phyloP scores from a whole-genome alignment of 208 protist species.

The Kentomonas sorsogonicus region DNA sequence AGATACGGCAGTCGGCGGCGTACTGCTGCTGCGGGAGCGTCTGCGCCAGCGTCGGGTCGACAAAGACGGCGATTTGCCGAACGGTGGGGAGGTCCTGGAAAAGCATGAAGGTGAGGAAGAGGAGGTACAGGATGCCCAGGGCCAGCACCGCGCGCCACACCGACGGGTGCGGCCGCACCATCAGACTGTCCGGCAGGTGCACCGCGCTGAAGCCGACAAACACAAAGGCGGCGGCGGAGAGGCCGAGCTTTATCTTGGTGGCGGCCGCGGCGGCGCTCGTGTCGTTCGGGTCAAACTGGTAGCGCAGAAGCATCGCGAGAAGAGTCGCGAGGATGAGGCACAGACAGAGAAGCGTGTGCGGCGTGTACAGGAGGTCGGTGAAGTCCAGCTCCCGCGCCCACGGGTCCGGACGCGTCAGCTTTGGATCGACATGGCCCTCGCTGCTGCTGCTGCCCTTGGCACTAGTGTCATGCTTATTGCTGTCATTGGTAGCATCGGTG shows the following conservation, averaged over 20 bases:
- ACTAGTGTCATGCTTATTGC: too few relatives aligned
- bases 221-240: slow-evolving; percentile 50
- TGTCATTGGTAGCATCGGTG: too few relatives aligned
- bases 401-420: slow-evolving; percentile 29
- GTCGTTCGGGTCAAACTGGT: slow-evolving; percentile 56
- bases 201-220: slow-evolving; percentile 90
- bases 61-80: slow-evolving; percentile 51
- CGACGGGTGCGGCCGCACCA: slow-evolving; percentile 94
- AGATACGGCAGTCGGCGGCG: slow-evolving; percentile 91
- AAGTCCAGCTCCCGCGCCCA: slow-evolving; percentile 56
- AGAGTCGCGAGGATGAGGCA: slow-evolving; percentile 52
- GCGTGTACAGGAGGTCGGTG: slow-evolving; percentile 45
- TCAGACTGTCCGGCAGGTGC: slow-evolving; percentile 87
- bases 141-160: slow-evolving; percentile 94
- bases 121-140: slow-evolving; percentile 86
- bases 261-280: slow-evolving; percentile 28
- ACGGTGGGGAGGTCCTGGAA: slow-evolving; percentile 84
- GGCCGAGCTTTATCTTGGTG: slow-evolving; percentile 60
- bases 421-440: too few relatives aligned
- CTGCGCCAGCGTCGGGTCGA: slow-evolving; percentile 70
- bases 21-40: slow-evolving; percentile 88
- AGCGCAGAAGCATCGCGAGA: slow-evolving; percentile 47
- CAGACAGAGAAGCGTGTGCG: too few relatives aligned
- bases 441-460: too few relatives aligned
- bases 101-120: slow-evolving; percentile 88